phyloP scores from a whole-genome alignment of 2,329 filamentous ascomycete genomes.

The Zymoseptoria brevis region DNA sequence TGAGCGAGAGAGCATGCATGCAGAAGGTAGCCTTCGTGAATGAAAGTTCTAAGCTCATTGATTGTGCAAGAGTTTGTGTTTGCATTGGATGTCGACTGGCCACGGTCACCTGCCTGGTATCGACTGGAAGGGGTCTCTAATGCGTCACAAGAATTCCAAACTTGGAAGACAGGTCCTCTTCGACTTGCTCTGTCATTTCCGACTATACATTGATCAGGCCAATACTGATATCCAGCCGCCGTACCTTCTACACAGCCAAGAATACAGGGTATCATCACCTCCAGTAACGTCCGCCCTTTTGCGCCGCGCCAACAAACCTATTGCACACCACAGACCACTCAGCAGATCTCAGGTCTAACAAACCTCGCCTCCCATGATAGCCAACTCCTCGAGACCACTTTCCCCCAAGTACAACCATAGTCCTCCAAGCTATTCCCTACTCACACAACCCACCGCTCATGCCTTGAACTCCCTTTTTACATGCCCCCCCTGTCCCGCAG shows the following conservation, averaged over 20 bases:
- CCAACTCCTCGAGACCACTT: not conserved
- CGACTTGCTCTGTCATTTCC: not conserved
- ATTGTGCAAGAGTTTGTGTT: not conserved
- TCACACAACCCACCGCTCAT: not conserved
- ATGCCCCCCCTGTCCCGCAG: constrained; percentile 1
- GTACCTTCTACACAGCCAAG: not conserved
- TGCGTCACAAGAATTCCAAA: no score
- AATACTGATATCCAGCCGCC: not conserved
- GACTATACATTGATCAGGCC: not conserved
- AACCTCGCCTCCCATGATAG: not conserved
- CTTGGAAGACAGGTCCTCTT: not conserved
- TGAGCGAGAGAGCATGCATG: constrained; percentile 1
- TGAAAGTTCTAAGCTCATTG: constrained; percentile 10
- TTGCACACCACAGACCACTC: no score
- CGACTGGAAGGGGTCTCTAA: no score
- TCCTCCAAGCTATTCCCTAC: not conserved
- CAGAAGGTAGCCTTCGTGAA: constrained; percentile 10
- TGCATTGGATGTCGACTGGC: not conserved
- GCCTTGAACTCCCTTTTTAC: constrained; percentile 16
- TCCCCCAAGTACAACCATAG: not conserved
- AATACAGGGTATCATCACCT: not conserved
- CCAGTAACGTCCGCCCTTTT: not conserved
- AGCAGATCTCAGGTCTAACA: not conserved
- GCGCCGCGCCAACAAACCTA: not conserved
- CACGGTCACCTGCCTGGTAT: no score